Conservation (phyloP, 2,329 filamentous ascomycete genomes). For the Fusarium sp. region DNA sequence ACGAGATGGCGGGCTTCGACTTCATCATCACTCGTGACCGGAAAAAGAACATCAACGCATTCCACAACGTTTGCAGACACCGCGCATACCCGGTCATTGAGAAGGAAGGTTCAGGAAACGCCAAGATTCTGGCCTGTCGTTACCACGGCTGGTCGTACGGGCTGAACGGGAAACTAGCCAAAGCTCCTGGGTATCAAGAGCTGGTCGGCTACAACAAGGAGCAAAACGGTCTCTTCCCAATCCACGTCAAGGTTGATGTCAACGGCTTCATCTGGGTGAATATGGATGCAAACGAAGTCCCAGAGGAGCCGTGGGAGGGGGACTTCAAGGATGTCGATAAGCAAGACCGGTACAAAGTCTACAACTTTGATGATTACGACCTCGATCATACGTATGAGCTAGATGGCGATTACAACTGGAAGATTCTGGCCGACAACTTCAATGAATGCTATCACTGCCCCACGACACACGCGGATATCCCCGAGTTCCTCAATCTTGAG, state of each 20-base stretch:
- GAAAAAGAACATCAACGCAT: conserved; percentile 67
- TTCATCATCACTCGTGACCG: conserved; percentile 61
- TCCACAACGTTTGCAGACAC: conserved; percentile 76
- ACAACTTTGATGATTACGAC: conserved; percentile 63
- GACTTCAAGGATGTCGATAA: conserved; percentile 65
- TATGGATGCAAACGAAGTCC: conserved; percentile 60
- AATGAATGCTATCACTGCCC: conserved; percentile 62
- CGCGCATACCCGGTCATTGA: conserved; percentile 70
- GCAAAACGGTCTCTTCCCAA: conserved; percentile 69
- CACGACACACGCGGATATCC: conserved; percentile 35
- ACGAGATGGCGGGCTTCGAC: conserved; percentile 67
- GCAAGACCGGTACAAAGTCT: conserved; percentile 56
- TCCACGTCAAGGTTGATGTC: conserved; percentile 67
- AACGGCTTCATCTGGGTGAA: conserved; percentile 73
- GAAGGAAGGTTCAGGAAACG: conserved; percentile 60
- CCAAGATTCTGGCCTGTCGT: conserved; percentile 70
- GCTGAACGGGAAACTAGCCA: conserved; percentile 70
- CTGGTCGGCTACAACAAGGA: conserved; percentile 69
- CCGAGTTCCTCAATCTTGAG: conserved; percentile 34
- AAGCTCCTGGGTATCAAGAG: conserved; percentile 69
- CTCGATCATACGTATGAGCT: conserved; percentile 71
- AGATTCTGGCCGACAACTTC: conserved; percentile 74
- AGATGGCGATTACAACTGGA: conserved; percentile 72
- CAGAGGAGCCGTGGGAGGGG: conserved; percentile 64
- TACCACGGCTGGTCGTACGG: conserved; percentile 77